phyloP scores from a whole-genome alignment of 495 filamentous ascomycete genomes.

The Parathielavia appendiculata region DNA sequence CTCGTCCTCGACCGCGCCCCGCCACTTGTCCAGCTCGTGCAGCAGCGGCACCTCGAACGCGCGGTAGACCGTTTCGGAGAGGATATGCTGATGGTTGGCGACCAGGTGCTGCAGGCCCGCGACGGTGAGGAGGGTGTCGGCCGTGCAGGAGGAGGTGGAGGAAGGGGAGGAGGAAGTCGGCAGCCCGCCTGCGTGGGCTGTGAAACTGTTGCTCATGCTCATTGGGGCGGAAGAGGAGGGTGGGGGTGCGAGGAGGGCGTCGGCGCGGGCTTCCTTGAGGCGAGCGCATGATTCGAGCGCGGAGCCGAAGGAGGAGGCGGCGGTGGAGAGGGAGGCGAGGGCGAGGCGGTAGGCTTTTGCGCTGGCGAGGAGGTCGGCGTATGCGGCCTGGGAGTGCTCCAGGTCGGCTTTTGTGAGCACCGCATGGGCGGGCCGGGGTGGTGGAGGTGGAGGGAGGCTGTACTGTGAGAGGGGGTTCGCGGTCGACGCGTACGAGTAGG shows the following conservation, averaged over 20 bases:
- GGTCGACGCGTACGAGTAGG: conserved; percentile 57
- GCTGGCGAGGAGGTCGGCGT: conserved; percentile 53
- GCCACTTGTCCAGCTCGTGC: conserved; percentile 60
- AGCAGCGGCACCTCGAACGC: conserved; percentile 60
- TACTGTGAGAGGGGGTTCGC: conserved; percentile 52
- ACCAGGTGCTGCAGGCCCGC: conserved; percentile 60
- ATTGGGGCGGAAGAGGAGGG: conserved; percentile 26
- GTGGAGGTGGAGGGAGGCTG: conserved; percentile 54
- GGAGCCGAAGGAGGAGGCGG: conserved; percentile 55
- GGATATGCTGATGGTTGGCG: conserved; percentile 61
- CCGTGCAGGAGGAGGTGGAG: conserved; percentile 48
- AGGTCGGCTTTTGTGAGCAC: conserved; percentile 58
- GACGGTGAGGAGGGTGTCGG: conserved; percentile 52
- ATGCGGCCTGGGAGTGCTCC: conserved; percentile 53
- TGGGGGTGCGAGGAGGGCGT: conserved; percentile 32
- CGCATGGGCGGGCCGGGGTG: conserved; percentile 49
- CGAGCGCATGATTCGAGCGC: conserved; percentile 61
- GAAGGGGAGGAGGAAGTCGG: neutral
- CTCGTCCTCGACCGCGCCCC: conserved; percentile 52
- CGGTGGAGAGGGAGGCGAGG: conserved; percentile 51
- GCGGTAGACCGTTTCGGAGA: conserved; percentile 58
- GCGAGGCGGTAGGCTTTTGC: conserved; percentile 57
- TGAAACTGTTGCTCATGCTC: conserved; percentile 43
- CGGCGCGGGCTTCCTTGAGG: conserved; percentile 55
- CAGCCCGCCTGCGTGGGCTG: neutral